Conservation (phyloP, 768 basidiomycete genomes). For the Rhodotorula babjevae region DNA sequence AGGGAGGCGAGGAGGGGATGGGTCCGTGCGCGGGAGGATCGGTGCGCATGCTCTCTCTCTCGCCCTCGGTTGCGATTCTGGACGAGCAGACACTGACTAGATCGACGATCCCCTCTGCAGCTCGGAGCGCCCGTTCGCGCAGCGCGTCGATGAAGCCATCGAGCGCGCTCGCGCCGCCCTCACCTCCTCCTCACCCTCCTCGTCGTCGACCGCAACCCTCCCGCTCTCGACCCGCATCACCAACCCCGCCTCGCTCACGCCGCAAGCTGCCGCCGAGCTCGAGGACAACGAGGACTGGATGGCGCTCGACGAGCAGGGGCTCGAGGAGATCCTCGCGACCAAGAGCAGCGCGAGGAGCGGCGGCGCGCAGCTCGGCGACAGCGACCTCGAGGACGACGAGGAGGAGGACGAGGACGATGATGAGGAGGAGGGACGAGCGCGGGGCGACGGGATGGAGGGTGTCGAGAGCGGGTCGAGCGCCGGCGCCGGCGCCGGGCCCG, state of each 20-base stretch:
- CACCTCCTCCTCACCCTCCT: slow-evolving; percentile 3
- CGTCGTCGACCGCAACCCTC: neutral
- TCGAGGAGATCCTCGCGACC: slow-evolving; percentile 37
- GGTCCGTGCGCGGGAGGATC: slow-evolving; percentile 54
- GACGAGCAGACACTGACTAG: neutral
- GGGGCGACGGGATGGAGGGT: slow-evolving; percentile 30
- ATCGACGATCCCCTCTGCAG: slow-evolving; percentile 44
- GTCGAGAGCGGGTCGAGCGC: neutral
- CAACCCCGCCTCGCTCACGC: neutral
- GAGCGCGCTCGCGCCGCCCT: slow-evolving; percentile 43
- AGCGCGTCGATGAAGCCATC: slow-evolving; percentile 64
- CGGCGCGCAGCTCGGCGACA: slow-evolving; percentile 46
- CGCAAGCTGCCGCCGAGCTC: neutral
- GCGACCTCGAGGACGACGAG: slow-evolving; percentile 42
- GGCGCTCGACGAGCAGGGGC: slow-evolving; percentile 43
- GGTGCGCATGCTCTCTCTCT: slow-evolving; percentile 54
- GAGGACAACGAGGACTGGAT: slow-evolving; percentile 84
- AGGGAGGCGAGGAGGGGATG: slow-evolving; percentile 65
- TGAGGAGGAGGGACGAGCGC: slow-evolving; percentile 37
- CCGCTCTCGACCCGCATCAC: slow-evolving; percentile 40
- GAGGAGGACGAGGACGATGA: slow-evolving; percentile 54
- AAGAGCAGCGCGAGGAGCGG: slow-evolving; percentile 13
- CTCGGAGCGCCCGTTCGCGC: slow-evolving; percentile 68
- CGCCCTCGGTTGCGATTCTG: neutral
- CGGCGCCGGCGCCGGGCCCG: neutral